Evolutionary conservation across 306 rosid genomes (phyloP).

Genomic region (Cicer arietinum): DNA sequence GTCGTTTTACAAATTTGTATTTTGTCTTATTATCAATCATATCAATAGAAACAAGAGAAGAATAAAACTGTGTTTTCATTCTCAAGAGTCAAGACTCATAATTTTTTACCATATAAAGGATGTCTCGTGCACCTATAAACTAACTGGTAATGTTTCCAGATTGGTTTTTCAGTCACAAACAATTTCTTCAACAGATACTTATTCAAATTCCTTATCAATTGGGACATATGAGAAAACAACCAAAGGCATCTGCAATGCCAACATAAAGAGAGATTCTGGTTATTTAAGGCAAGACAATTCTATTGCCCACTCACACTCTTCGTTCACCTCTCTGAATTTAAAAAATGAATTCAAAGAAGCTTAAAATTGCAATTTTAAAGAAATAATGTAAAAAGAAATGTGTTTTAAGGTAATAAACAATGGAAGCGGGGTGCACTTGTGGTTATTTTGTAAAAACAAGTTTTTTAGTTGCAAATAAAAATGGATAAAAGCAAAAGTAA

Average conservation of each 20-base stretch:
- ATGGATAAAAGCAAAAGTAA: not conserved
- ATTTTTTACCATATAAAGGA: not conserved
- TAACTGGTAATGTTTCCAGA: conserved; percentile 3
- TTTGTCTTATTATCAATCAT: conserved; percentile 1
- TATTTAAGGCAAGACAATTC: not conserved
- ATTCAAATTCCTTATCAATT: not conserved
- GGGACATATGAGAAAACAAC: not conserved
- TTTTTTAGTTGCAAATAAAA: not conserved
- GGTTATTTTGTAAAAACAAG: not conserved
- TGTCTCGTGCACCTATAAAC: not conserved
- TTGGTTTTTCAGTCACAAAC: not conserved
- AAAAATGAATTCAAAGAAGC: conserved; percentile 1
- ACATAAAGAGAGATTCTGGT: not conserved
- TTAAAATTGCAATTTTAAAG: not conserved
- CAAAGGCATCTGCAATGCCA: not conserved
- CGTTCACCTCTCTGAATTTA: not conserved
- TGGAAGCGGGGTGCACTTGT: not conserved
- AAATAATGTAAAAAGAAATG: not conserved
- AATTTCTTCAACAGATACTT: not conserved
- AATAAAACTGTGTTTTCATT: not conserved
- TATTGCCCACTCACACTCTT: not conserved
- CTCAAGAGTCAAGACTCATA: not conserved
- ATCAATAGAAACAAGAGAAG: conserved; percentile 27
- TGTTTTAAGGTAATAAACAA: not conserved
- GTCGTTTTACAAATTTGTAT: not conserved